Percentiles rank a stretch among this genome's conserved stretches.
These are phyloP conservation scores for Solanum rostratum DNA, from an alignment of 257 asterid genomes.

Conservation along the genomic window DNA sequence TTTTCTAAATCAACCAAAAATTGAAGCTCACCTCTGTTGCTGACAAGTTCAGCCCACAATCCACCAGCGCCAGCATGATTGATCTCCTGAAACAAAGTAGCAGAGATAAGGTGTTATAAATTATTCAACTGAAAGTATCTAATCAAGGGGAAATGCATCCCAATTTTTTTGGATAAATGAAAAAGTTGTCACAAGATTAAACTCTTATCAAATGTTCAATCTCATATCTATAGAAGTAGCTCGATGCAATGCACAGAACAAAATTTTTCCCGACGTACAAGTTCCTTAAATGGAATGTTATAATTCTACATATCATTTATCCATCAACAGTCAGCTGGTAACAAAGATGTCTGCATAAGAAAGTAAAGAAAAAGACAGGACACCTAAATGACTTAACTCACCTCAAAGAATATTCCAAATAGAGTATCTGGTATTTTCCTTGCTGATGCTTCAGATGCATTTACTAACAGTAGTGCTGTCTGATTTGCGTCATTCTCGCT, in stretches of 20 bases:
- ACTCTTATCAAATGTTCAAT: neutral
- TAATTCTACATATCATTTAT: neutral
- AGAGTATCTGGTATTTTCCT: conserved; percentile 49
- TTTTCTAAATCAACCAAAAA: neutral
- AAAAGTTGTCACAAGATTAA: neutral
- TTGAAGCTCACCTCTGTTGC: conserved; percentile 65
- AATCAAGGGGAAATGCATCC: neutral
- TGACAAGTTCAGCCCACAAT: conserved; percentile 92
- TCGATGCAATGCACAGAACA: neutral
- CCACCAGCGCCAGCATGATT: conserved; percentile 99
- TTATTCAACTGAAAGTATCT: neutral
- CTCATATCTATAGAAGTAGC: neutral
- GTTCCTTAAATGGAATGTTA: neutral
- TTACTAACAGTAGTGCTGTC: conserved; percentile 32
- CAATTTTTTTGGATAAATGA: neutral
- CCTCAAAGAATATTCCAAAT: conserved; percentile 91
- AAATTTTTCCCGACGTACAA: neutral
- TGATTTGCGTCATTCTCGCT: conserved; percentile 17
- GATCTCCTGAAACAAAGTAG: conserved; percentile 48
- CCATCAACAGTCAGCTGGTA: neutral
- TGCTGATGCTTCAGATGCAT: conserved; percentile 49
- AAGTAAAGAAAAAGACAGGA: neutral
- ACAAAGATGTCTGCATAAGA: neutral
- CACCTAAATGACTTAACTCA: conserved; percentile 11
- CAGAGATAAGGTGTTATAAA: neutral